Base-by-base conservation (phyloP, 768 basidiomycete species). In the Boletus sensibilis region DNA sequence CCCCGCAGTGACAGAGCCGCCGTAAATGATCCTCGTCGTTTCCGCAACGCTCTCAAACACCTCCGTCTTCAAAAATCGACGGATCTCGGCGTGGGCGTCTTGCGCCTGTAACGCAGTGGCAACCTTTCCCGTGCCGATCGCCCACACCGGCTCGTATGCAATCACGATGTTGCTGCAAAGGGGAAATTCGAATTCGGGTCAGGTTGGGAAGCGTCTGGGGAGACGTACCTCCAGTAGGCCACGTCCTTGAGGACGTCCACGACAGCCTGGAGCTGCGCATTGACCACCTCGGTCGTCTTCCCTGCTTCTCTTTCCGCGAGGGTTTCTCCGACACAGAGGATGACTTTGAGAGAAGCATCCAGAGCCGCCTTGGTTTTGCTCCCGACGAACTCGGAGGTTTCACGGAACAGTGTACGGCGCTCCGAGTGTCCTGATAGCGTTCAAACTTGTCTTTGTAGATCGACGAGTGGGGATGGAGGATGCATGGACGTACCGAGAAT, bases 111-210 rank as follows among this genome's bases (percentile, higher is more conserved):
- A 79, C 1, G 90, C 78, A 33, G 92, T 92, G 43, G 96, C 96
- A 50, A 97, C 95, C 72, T 90, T 96, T 60, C 96, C 96, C 13
- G 96, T 98, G 43, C 97, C 97, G 72, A 98, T 98, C 34, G 97
- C 96, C 96, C 97, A 98, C 18, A 98, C 92, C 41, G 94, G 92
- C 73, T 96, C 93, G 73, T 95, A 99, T 20, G 97, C 97, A 65
- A 99, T 81, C 55, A 99, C 96, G 67, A 98, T 79, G 60, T 90
- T 85, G 67, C 94, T 95, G 59, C 7, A 55, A 45, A 16, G 14
- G 14, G 1, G 31, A 38, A 21, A 16, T 8, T 33, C 20, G 34
- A 27, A 11, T 21, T 21, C 14, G 38, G n/a, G 18, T 41, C 21
- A 37, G 31, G 27, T 20, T 1, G 13, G 25, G 27, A 53, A 23